A percentile compares a stretch with the other conserved stretches of the same genome.
phyloP scores from a whole-genome alignment of 2,329 filamentous ascomycete species.

The Penicillium rolfsii region DNA sequence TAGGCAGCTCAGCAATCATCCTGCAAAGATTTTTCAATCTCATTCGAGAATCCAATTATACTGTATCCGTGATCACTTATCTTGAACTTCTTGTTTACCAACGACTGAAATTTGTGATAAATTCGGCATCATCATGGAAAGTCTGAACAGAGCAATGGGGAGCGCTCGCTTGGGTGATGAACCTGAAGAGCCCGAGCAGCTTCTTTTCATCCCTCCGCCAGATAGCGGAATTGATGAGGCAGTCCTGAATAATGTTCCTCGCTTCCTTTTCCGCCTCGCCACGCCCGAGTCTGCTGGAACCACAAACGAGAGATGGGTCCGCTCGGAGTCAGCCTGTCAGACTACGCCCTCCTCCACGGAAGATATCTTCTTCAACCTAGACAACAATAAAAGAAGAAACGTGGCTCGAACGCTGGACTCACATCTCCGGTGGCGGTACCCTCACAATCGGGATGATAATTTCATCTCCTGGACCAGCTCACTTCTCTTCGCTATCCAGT shows the following conservation, averaged over 20 bases:
- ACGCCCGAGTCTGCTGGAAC: background rate
- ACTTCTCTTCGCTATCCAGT: background rate
- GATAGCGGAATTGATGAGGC: background rate
- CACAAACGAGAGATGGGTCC: background rate
- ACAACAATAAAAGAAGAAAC: background rate
- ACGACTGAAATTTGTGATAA: background rate
- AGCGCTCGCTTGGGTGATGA: background rate
- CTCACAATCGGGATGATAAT: background rate
- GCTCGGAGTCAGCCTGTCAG: background rate
- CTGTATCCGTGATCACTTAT: background rate
- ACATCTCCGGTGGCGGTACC: background rate
- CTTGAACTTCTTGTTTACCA: background rate
- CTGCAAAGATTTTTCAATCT: too few relatives aligned
- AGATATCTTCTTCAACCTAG: background rate
- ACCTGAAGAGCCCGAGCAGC: background rate
- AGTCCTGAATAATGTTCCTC: background rate
- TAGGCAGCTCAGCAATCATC: background rate
- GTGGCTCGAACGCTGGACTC: background rate
- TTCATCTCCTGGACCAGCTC: conserved; percentile 1
- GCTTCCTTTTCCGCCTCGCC: background rate
- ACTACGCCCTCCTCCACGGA: background rate
- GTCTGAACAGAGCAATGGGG: background rate
- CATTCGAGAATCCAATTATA: background rate
- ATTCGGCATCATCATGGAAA: background rate
- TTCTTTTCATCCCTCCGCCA: background rate